Conservation (phyloP, 2,329 filamentous ascomycete species). For the Aureobasidium sp. region DNA sequence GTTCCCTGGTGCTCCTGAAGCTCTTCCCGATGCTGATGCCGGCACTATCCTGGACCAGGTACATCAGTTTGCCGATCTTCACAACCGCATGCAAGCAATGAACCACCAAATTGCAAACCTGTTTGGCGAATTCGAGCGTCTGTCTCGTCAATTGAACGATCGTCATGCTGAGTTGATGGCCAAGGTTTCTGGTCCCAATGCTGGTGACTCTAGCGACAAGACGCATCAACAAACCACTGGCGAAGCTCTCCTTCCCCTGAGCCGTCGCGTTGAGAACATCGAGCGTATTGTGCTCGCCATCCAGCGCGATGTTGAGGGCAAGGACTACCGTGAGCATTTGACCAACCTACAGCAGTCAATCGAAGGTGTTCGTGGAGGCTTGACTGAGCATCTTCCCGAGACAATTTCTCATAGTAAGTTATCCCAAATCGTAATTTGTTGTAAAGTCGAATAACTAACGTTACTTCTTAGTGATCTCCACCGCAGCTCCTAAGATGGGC, state of each 20-base stretch:
- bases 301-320: conserved; percentile 46
- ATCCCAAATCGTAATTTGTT: background rate
- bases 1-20: conserved; percentile 35
- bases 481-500: conserved; percentile 48
- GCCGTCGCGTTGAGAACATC: conserved; percentile 44
- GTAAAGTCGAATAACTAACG: background rate
- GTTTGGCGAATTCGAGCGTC: conserved; percentile 47
- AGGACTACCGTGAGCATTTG: conserved; percentile 49
- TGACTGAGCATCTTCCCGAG: conserved; percentile 44
- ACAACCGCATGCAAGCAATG: conserved; percentile 70
- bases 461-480: conserved; percentile 38
- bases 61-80: conserved; percentile 72
- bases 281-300: conserved; percentile 43
- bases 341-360: conserved; percentile 46
- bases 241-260: conserved; percentile 15
- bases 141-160: conserved; percentile 45
- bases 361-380: conserved; percentile 43
- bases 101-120: conserved; percentile 60
- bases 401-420: conserved; percentile 42
- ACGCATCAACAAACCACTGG: background rate
- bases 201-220: background rate
- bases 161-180: conserved; percentile 46
- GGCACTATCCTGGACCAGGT: conserved; percentile 34
- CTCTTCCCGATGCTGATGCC: conserved; percentile 28
- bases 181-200: background rate